phyloP scores from a whole-genome alignment of 345 rosid genomes.

The Aegle marmelos region DNA sequence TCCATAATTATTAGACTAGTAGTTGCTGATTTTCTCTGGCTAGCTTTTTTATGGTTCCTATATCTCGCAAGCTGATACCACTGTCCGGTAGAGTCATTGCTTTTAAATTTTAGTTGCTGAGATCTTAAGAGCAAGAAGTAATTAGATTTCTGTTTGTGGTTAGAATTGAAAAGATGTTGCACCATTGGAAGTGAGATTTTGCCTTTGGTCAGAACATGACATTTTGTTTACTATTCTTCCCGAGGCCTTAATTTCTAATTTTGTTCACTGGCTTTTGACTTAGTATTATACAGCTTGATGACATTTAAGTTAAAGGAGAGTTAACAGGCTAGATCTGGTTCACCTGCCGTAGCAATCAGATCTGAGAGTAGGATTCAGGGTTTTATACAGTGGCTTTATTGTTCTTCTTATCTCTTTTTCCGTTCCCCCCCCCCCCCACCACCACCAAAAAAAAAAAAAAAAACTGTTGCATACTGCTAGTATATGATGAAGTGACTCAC shows the following conservation, averaged over 20 bases:
- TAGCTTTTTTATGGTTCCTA: neutral
- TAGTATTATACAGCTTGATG: neutral
- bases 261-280: neutral
- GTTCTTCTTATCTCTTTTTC: neutral
- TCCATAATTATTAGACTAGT: neutral
- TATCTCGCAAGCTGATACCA: neutral
- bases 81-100: neutral
- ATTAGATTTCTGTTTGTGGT: neutral
- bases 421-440: too few relatives aligned
- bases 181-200: neutral
- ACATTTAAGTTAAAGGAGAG: neutral
- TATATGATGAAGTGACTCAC: neutral
- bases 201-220: neutral
- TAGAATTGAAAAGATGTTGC: neutral
- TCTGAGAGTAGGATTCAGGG: neutral
- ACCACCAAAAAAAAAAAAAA: neutral
- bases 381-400: constrained; percentile 4
- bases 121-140: neutral
- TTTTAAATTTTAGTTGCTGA: neutral
- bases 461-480: neutral
- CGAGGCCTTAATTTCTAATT: neutral
- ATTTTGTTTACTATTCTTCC: neutral
- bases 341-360: neutral
- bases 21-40: neutral
- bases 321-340: neutral